phyloP scores from a whole-genome alignment of 2,329 filamentous ascomycete species.

The Gaeumannomyces sp. region DNA sequence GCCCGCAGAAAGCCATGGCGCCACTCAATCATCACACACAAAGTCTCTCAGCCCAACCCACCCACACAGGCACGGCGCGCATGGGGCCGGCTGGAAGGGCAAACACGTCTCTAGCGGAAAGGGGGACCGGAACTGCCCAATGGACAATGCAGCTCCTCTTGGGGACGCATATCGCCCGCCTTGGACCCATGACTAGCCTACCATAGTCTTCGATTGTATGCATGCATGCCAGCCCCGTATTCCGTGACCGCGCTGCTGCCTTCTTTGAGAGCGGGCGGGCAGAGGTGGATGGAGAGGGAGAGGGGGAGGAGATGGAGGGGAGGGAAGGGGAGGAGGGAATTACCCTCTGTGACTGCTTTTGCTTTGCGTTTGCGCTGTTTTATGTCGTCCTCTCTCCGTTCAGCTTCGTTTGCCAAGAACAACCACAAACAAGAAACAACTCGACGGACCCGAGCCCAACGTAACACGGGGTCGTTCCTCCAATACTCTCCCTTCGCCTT shows the following conservation, averaged over 20 bases:
- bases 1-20: background rate
- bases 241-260: background rate
- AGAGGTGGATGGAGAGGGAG: background rate
- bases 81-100: too few relatives aligned
- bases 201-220: background rate
- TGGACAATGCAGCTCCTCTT: background rate
- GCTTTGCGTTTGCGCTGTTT: too few relatives aligned
- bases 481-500: background rate
- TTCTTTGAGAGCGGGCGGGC: background rate
- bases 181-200: background rate
- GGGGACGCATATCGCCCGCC: background rate
- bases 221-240: background rate
- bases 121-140: background rate
- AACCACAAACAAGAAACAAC: background rate
- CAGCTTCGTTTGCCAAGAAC: background rate
- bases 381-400: background rate
- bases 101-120: too few relatives aligned
- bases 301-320: background rate
- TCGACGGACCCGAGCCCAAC: background rate
- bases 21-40: background rate
- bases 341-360: background rate
- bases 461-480: background rate
- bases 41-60: background rate
- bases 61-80: background rate
- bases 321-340: background rate